These are phyloP conservation scores for Mucuna pruriens DNA, from an alignment of 306 rosid species.

Conservation along the genomic window DNA sequence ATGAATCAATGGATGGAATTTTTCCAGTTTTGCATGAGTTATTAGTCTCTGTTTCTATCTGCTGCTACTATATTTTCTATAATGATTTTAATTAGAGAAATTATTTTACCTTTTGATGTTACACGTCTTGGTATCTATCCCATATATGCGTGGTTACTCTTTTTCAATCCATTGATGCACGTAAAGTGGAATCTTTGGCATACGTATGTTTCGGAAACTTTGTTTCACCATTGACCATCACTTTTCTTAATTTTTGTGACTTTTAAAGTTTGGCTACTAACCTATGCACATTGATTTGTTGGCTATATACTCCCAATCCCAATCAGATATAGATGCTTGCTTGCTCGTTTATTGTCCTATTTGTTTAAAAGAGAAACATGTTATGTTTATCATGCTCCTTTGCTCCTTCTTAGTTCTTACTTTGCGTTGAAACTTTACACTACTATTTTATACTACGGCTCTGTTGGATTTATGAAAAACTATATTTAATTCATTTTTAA, in stretches of 20 bases:
- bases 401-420: background rate
- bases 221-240: background rate
- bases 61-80: too few relatives aligned
- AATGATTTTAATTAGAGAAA: too few relatives aligned
- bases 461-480: too few relatives aligned
- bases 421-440: too few relatives aligned
- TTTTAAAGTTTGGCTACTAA: background rate
- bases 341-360: background rate
- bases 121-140: too few relatives aligned
- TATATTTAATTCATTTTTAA: too few relatives aligned
- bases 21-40: slow-evolving; percentile 83
- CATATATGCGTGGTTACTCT: too few relatives aligned
- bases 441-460: too few relatives aligned
- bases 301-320: background rate
- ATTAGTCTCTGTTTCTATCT: slow-evolving; percentile 37
- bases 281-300: background rate
- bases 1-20: slow-evolving; percentile 89
- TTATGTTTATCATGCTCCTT: background rate
- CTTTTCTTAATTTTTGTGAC: background rate
- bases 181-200: slow-evolving; percentile 35
- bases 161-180: background rate
- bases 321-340: background rate
- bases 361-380: background rate
- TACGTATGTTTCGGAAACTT: slow-evolving; percentile 22
- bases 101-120: too few relatives aligned